Base-by-base conservation (phyloP, 2,329 filamentous ascomycete genomes). In the Aureobasidium melanogenum region DNA sequence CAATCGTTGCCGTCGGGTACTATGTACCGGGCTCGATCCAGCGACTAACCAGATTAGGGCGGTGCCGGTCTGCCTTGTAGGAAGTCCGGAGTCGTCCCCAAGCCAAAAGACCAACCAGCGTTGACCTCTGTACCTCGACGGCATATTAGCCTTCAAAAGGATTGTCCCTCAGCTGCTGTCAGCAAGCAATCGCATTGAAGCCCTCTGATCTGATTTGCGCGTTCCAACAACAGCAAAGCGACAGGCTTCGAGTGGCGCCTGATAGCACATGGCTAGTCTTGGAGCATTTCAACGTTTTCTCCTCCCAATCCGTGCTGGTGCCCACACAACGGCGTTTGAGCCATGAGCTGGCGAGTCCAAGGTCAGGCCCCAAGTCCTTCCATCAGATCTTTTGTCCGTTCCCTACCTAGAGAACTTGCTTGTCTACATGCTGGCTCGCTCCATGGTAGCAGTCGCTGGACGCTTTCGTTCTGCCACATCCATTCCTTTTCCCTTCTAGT, bases 281-380 rank as follows among this genome's bases (percentile, higher is more conserved):
- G 28, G 28, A 8, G 28, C 5, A 5, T 38, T 59, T 50, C 56
- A 59, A 59, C 41, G 43, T 59, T 59, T 59, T 41, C 32, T 50
- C 30, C 34, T 39, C 44, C 56, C 41, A 39, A 58, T 38, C 19
- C 36, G 55, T 58, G 22, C 34, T 48, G 56, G 44, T 59, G 56
- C 24, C 44, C 56, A 48, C 56, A 59, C 32, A 59, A 59, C 56
- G 56, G 43, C 44, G 56, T 59, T 50, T 59, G 43, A 48, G 39
- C 43, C 56, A 30, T 22, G 44, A 50, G 56, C 56, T 46, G 34
- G 55, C 28, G n/a, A 28, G 24, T 58, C 32, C 32, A 26, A 17
- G 26, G 4, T 12, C 55, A 28, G 36, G 41, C 39, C 55, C 55
- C 43, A 46, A 46, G 43, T 46, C 43, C 22, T 15, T 58, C 38